Percentiles rank a stretch among this genome's conserved stretches.
Evolutionary conservation across 116 monocot genomes (phyloP).

Genomic region (Papilionanthe hybrid): DNA sequence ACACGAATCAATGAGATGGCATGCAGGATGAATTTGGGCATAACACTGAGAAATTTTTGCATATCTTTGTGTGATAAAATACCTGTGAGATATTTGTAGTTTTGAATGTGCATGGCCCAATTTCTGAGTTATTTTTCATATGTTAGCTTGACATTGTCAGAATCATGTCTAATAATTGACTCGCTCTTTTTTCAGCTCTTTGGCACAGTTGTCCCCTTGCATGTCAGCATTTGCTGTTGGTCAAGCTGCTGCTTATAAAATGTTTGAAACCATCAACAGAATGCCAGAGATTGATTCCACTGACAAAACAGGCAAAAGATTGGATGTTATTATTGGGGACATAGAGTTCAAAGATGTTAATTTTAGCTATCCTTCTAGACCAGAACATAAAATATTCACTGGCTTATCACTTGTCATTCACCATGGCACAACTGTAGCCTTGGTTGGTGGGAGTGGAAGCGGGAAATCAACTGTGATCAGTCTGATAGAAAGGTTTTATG

Average conservation of each 20-base stretch:
- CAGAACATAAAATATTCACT: constrained; percentile 7
- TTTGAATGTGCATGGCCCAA: too few species aligned
- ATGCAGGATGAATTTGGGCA: too few species aligned
- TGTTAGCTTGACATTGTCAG: too few species aligned
- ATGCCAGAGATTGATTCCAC: constrained; percentile 8
- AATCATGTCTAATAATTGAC: not conserved
- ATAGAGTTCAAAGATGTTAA: constrained; percentile 12
- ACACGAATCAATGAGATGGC: too few species aligned
- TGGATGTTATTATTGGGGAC: not conserved
- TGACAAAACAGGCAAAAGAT: constrained; percentile 1
- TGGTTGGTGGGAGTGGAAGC: constrained; percentile 24
- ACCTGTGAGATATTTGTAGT: too few species aligned
- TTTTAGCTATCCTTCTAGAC: constrained; percentile 13
- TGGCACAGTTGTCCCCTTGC: not conserved
- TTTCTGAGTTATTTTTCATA: too few species aligned
- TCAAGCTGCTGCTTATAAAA: constrained; percentile 3
- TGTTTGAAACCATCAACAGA: constrained; percentile 14
- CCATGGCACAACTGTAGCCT: constrained; percentile 12
- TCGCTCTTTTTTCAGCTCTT: constrained; percentile 1
- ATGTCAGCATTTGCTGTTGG: not conserved
- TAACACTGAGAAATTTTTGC: too few species aligned
- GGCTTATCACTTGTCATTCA: constrained; percentile 5
- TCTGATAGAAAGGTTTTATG: constrained; percentile 23
- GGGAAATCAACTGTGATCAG: constrained; percentile 21
- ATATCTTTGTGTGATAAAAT: too few species aligned